phyloP scores from a whole-genome alignment of 2,329 filamentous ascomycete genomes.

The Pseudopithomyces maydicus region DNA sequence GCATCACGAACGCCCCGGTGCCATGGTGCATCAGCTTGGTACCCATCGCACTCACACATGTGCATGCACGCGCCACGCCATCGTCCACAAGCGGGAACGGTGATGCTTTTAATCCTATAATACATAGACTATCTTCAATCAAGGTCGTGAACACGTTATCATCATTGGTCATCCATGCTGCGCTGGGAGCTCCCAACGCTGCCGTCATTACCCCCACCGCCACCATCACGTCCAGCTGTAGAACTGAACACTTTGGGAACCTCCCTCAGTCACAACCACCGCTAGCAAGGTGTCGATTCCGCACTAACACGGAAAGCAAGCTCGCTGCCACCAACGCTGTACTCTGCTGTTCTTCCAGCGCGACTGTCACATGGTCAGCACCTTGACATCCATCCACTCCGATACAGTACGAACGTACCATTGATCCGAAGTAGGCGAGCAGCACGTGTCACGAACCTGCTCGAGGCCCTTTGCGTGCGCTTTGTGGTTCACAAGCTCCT shows the following conservation, averaged over 20 bases:
- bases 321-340: not conserved
- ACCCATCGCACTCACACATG: too few relatives aligned
- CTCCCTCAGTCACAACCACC: not conserved
- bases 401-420: not conserved
- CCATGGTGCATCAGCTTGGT: too few relatives aligned
- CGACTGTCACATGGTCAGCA: not conserved
- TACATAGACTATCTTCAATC: not conserved
- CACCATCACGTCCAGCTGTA: too few relatives aligned
- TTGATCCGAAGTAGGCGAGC: constrained; percentile 1
- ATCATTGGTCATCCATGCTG: not conserved
- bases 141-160: not conserved
- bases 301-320: not conserved
- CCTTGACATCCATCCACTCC: not conserved
- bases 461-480: not conserved
- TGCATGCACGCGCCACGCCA: too few relatives aligned
- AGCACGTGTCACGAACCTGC: constrained; percentile 1
- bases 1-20: too few relatives aligned
- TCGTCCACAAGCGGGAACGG: too few relatives aligned
- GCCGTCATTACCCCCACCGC: not conserved
- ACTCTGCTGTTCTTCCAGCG: not conserved
- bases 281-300: not conserved
- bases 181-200: not conserved
- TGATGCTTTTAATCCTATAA: not conserved
- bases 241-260: not conserved
- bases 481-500: not conserved